phyloP scores from a whole-genome alignment of 1,139 yeast species.

The Arxiozyma heterogenica region DNA sequence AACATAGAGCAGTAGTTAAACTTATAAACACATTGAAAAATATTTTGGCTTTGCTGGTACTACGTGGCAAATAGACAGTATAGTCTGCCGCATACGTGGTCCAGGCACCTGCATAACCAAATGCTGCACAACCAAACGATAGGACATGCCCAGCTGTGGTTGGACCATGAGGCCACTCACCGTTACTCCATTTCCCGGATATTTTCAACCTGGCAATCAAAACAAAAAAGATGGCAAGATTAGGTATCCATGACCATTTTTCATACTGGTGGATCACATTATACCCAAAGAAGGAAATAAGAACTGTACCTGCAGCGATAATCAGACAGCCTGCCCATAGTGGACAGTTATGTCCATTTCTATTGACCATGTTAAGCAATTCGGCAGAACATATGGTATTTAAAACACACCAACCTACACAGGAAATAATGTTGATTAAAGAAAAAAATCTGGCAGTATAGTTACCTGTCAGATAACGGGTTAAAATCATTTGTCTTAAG shows the following conservation, averaged over 20 bases:
- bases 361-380: conserved; percentile 66
- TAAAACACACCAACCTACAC: conserved; percentile 95
- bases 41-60: conserved; percentile 48
- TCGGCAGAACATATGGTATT: conserved; percentile 89
- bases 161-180: conserved; percentile 37
- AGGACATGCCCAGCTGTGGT: conserved; percentile 69
- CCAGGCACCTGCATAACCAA: conserved; percentile 95
- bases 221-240: conserved; percentile 59
- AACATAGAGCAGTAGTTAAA: conserved; percentile 55
- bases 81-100: conserved; percentile 89
- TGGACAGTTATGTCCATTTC: conserved; percentile 50
- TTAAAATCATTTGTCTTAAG: conserved; percentile 77
- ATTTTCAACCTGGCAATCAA: conserved; percentile 69
- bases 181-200: conserved; percentile 49
- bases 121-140: conserved; percentile 77
- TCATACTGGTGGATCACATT: conserved; percentile 73
- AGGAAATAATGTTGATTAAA: conserved; percentile 68
- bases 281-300: conserved; percentile 81
- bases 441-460: conserved; percentile 69
- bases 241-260: conserved; percentile 86
- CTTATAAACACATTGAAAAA: conserved; percentile 59
- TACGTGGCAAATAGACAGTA: conserved; percentile 71
- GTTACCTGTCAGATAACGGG: conserved; percentile 74
- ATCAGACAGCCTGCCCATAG: conserved; percentile 90
- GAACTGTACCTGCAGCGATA: conserved; percentile 55